Percentiles rank a stretch among this genome's conserved stretches.
These are phyloP conservation scores for Elsinoe arachidis DNA, from an alignment of 2,329 filamentous ascomycete species.

Conservation along the genomic window DNA sequence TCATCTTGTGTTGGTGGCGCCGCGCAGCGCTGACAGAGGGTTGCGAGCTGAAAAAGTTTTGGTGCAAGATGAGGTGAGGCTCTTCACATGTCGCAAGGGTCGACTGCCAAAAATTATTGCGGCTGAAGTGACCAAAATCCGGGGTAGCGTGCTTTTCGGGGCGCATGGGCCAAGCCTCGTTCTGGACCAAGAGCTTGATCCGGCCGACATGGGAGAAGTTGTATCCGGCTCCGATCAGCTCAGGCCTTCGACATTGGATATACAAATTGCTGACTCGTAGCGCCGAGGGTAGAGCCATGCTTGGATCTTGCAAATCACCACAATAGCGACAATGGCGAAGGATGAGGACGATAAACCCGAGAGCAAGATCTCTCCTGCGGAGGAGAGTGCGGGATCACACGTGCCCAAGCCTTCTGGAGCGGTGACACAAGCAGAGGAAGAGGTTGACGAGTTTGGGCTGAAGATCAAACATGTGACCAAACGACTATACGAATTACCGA, in stretches of 20 bases:
- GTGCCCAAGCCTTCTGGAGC: background rate
- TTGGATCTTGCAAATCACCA: background rate
- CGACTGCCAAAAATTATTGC: background rate
- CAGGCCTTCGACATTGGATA: background rate
- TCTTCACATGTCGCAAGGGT: background rate
- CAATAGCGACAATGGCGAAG: constrained; percentile 13
- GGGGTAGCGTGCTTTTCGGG: background rate
- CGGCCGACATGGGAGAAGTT: background rate
- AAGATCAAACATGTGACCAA: constrained; percentile 26
- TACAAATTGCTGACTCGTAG: background rate
- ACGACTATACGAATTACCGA: constrained; percentile 22
- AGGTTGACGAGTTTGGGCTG: constrained; percentile 31
- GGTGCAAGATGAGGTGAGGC: background rate
- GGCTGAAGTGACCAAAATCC: background rate
- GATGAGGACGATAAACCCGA: constrained; percentile 13
- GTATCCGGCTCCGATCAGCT: background rate
- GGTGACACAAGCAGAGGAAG: constrained; percentile 17
- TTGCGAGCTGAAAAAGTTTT: background rate
- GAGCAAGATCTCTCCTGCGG: constrained; percentile 15
- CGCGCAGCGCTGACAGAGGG: background rate
- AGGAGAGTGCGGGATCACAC: constrained; percentile 20
- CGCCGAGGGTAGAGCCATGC: background rate
- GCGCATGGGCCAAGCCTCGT: background rate
- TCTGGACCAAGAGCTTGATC: background rate
- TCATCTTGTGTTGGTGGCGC: constrained; percentile 45